phyloP scores from a whole-genome alignment of 805 yeast species.

The Dipodascopsis uninucleata region DNA sequence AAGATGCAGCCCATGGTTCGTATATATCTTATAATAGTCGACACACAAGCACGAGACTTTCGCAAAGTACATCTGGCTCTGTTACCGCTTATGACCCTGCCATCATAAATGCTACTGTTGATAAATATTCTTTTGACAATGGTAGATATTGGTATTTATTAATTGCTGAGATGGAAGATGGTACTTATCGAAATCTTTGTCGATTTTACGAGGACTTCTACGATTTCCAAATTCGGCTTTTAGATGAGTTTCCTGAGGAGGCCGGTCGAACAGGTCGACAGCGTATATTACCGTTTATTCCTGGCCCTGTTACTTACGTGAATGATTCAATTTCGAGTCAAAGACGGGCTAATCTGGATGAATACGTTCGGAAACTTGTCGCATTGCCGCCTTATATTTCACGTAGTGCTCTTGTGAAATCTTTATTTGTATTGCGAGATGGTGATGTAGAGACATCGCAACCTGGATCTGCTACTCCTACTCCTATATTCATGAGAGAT shows the following conservation, averaged over 20 bases:
- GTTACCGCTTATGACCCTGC: slow-evolving; percentile 29
- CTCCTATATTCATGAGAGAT: slow-evolving; percentile 30
- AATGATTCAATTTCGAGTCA: slow-evolving; percentile 66
- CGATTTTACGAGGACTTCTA: slow-evolving; percentile 94
- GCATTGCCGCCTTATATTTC: slow-evolving; percentile 68
- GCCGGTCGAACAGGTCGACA: slow-evolving; percentile 81
- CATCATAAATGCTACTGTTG: slow-evolving; percentile 68
- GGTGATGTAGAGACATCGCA: slow-evolving; percentile 55
- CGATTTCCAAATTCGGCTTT: slow-evolving; percentile 79
- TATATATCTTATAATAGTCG: slow-evolving; percentile 9
- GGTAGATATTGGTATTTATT: slow-evolving; percentile 88
- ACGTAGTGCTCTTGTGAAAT: slow-evolving; percentile 44
- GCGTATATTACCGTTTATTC: slow-evolving; percentile 86
- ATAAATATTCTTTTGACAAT: slow-evolving; percentile 71
- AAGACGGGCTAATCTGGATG: slow-evolving; percentile 53
- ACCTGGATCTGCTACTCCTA: slow-evolving; percentile 35
- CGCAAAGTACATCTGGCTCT: slow-evolving; percentile 6
- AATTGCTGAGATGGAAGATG: slow-evolving; percentile 61
- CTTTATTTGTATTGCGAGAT: slow-evolving; percentile 62
- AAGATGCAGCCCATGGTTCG: not conserved
- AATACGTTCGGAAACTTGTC: slow-evolving; percentile 57
- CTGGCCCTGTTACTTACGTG: slow-evolving; percentile 91
- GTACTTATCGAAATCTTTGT: slow-evolving; percentile 67
- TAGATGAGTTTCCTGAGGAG: slow-evolving; percentile 84
- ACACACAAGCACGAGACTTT: slow-evolving; percentile 4